Evolutionary conservation across 345 rosid genomes (phyloP).

Genomic region (Excoecaria cochinchinensis): DNA sequence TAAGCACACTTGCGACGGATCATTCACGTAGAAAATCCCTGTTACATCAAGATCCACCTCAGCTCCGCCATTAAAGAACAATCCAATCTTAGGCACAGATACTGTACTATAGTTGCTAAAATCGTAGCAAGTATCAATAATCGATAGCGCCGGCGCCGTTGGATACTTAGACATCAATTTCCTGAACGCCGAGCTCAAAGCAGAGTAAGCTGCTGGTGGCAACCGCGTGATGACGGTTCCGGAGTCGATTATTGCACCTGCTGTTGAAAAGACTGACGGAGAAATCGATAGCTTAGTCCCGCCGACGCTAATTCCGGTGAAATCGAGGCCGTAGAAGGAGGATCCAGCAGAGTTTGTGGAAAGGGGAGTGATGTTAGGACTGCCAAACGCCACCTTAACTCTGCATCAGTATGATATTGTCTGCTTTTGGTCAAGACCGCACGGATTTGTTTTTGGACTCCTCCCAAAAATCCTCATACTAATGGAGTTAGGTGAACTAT

Average conservation of each 20-base stretch:
- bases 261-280: slow-evolving; percentile 41
- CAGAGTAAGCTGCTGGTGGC: slow-evolving; percentile 60
- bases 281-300: slow-evolving; percentile 49
- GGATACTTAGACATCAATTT: slow-evolving; percentile 59
- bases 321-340: slow-evolving; percentile 66
- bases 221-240: slow-evolving; percentile 86
- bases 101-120: slow-evolving; percentile 36
- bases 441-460: no score
- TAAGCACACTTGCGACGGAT: slow-evolving; percentile 61
- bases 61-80: slow-evolving; percentile 46
- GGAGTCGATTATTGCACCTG: slow-evolving; percentile 74
- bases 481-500: no score
- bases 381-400: no score
- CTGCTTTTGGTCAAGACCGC: no score
- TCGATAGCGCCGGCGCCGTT: slow-evolving; percentile 44
- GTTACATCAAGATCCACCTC: slow-evolving; percentile 41
- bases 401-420: no score
- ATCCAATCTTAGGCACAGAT: slow-evolving; percentile 47
- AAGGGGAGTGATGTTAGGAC: slow-evolving; percentile 67
- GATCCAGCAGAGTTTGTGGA: slow-evolving; percentile 32
- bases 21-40: slow-evolving; percentile 47
- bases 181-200: slow-evolving; percentile 45
- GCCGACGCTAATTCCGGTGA: slow-evolving; percentile 54
- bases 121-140: slow-evolving; percentile 83
- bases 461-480: no score